Conservation (phyloP, 2,329 filamentous ascomycete genomes). For the Exophiala phaeomuriformis region DNA sequence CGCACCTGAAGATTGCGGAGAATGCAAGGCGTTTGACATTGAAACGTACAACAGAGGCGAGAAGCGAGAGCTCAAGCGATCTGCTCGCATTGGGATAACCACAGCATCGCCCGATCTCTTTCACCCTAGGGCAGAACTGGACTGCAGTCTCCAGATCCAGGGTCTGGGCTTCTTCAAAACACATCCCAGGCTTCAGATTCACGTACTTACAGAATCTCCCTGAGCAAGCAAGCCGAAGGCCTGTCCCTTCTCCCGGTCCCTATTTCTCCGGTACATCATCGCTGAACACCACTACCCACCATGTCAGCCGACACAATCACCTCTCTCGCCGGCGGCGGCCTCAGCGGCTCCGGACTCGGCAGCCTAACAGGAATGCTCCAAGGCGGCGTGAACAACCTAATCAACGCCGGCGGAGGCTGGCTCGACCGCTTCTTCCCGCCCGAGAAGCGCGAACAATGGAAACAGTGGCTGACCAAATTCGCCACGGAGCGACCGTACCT, state of each 20-base stretch:
- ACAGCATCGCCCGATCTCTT: too few relatives aligned
- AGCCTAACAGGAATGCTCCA: slow-evolving; percentile 16
- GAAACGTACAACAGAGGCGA: not conserved
- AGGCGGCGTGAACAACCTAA: slow-evolving; percentile 20
- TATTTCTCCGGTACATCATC: too few relatives aligned
- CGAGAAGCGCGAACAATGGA: slow-evolving; percentile 51
- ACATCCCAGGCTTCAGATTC: too few relatives aligned
- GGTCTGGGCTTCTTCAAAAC: too few relatives aligned
- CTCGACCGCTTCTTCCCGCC: slow-evolving; percentile 54
- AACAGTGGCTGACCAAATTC: slow-evolving; percentile 49
- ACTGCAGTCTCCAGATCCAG: too few relatives aligned
- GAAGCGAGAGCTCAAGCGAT: not conserved
- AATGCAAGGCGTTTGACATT: not conserved
- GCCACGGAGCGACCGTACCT: slow-evolving; percentile 60
- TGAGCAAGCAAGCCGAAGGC: too few relatives aligned
- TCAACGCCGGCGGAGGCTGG: slow-evolving; percentile 13
- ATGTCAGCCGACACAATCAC: slow-evolving; percentile 1
- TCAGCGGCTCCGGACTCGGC: slow-evolving; percentile 4
- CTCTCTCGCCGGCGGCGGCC: not conserved
- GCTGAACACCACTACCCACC: not conserved
- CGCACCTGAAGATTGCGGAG: not conserved
- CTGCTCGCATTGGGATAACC: not conserved
- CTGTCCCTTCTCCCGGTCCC: too few relatives aligned
- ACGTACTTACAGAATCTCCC: too few relatives aligned
- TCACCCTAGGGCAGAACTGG: too few relatives aligned